Evolutionary conservation across 208 protist species (phyloP).

Genomic region (Perkinsela sp.): DNA sequence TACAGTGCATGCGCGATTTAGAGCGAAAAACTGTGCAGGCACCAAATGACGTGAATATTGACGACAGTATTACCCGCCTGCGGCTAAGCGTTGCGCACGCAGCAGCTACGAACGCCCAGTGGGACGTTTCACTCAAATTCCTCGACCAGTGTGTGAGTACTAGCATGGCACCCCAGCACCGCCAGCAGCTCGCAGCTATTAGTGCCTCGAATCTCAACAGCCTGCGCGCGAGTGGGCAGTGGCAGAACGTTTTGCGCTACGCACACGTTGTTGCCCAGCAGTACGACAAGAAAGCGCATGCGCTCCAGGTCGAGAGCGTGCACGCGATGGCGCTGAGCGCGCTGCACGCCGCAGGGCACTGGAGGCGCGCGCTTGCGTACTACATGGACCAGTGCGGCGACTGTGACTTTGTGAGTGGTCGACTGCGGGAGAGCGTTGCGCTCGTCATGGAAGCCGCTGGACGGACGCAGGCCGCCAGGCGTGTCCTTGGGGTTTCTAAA

Average conservation of each 20-base stretch:
- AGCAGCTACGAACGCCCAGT: not conserved
- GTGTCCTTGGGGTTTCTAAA: not conserved
- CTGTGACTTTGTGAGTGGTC: not conserved
- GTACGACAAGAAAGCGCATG: not conserved
- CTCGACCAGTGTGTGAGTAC: not conserved
- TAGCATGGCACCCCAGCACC: not conserved
- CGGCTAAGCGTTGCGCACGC: not conserved
- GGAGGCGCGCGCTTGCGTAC: not conserved
- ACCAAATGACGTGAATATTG: not conserved
- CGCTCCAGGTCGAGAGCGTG: not conserved
- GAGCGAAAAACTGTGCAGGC: not conserved
- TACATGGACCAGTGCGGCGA: not conserved
- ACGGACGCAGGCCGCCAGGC: not conserved
- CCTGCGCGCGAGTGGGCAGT: not conserved
- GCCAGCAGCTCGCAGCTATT: not conserved
- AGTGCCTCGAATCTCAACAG: not conserved
- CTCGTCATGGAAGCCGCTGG: not conserved
- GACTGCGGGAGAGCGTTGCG: not conserved
- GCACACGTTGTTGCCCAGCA: not conserved
- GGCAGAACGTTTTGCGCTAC: not conserved
- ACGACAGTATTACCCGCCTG: not conserved
- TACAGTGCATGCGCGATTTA: not conserved
- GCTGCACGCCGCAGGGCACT: not conserved
- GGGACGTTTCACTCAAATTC: slow-evolving; percentile 1
- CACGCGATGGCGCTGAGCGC: not conserved